Conservation (phyloP, 208 protist genomes). For the Trypanosoma platydactyli region DNA sequence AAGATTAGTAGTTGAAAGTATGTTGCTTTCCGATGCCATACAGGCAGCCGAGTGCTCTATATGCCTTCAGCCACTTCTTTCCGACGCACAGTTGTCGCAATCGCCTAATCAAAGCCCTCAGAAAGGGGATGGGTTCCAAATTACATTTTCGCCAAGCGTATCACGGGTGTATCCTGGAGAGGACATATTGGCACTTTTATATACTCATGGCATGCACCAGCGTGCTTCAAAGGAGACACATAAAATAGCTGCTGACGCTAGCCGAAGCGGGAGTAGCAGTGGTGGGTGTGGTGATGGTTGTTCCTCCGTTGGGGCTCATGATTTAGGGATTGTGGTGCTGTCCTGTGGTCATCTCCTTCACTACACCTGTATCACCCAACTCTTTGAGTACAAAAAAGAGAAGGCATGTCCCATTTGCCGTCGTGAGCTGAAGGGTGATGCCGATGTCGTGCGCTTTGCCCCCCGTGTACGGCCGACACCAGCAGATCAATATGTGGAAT, state of each 20-base stretch:
- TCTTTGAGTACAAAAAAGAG: slow-evolving; percentile 51
- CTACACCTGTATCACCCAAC: slow-evolving; percentile 65
- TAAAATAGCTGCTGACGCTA: not conserved
- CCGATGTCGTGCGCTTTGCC: slow-evolving; percentile 50
- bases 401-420: slow-evolving; percentile 76
- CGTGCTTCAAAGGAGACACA: slow-evolving; percentile 10
- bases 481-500: slow-evolving; percentile 4
- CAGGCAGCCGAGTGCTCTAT: slow-evolving; percentile 66
- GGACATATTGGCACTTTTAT: slow-evolving; percentile 3
- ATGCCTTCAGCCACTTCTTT: slow-evolving; percentile 64
- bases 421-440: slow-evolving; percentile 23
- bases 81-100: not conserved
- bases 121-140: slow-evolving; percentile 33
- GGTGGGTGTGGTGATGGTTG: not conserved
- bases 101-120: not conserved
- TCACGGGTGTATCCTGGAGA: slow-evolving; percentile 12
- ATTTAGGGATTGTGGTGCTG: slow-evolving; percentile 29
- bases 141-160: slow-evolving; percentile 47
- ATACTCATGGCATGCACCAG: not conserved
- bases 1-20: not conserved
- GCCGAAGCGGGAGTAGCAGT: not conserved
- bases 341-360: slow-evolving; percentile 81
- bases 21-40: slow-evolving; percentile 42
- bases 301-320: not conserved
- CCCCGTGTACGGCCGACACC: slow-evolving; percentile 33